Evolutionary conservation across 495 filamentous ascomycete genomes (phyloP).

Genomic region (Pyronema omphalodes): DNA sequence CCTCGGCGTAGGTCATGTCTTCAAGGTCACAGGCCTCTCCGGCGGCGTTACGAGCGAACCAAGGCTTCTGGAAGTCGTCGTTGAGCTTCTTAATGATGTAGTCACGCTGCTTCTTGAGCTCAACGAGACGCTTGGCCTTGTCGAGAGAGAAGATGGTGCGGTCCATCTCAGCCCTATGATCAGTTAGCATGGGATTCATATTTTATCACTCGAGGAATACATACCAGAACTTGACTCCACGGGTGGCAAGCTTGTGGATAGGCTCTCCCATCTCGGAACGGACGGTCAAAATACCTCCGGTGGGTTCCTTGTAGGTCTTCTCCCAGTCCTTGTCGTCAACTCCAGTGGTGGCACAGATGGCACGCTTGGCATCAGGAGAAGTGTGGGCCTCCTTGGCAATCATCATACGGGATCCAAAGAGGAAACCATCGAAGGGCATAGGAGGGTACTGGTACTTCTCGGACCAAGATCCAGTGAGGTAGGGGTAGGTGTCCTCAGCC

Average conservation of each 20-base stretch:
- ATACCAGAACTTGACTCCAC: slow-evolving; percentile 79
- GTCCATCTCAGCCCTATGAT: slow-evolving; percentile 63
- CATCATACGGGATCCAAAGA: slow-evolving; percentile 89
- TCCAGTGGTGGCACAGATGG: slow-evolving; percentile 78
- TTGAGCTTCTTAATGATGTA: slow-evolving; percentile 97
- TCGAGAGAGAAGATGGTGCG: slow-evolving; percentile 91
- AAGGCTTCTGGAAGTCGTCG: slow-evolving; percentile 95
- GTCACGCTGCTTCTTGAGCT: slow-evolving; percentile 77
- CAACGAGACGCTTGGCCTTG: slow-evolving; percentile 79
- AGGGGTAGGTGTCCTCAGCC: slow-evolving; percentile 80
- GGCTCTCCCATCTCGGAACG: slow-evolving; percentile 97
- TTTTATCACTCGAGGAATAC: background rate
- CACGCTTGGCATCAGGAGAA: slow-evolving; percentile 80
- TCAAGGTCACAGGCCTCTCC: slow-evolving; percentile 81
- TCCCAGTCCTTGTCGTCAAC: slow-evolving; percentile 84
- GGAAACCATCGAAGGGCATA: slow-evolving; percentile 83
- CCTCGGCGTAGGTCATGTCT: slow-evolving; percentile 94
- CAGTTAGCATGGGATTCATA: slow-evolving; percentile 1
- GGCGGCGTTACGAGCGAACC: slow-evolving; percentile 80
- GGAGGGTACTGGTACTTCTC: slow-evolving; percentile 67
- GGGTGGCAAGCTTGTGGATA: slow-evolving; percentile 92
- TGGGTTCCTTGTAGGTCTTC: slow-evolving; percentile 82
- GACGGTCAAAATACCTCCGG: slow-evolving; percentile 92
- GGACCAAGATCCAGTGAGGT: slow-evolving; percentile 77
- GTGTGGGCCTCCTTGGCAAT: slow-evolving; percentile 89